Base-by-base conservation (phyloP, 495 filamentous ascomycete species). In the Neurospora sublineolata region DNA sequence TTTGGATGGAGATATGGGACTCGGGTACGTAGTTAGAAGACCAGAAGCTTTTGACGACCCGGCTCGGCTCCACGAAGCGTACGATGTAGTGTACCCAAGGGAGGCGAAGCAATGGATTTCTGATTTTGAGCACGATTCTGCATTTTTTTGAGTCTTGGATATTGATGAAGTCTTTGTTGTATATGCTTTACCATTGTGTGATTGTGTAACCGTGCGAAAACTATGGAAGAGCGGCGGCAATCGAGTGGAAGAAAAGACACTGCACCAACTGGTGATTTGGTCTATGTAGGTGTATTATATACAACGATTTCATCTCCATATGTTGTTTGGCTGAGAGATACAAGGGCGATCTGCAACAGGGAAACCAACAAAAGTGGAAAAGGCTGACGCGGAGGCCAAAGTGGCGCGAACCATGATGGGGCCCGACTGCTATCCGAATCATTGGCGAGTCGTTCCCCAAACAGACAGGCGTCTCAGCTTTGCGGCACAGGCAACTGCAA, bases 41-140 rank as follows among this genome's bases (percentile, higher is more conserved):
- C 91, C 0, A 90, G 90, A 76, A 91, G 92, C 90, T 92, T 92
- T 89, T 91, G 92, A 11, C 91, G 85, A 8, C 92, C 84, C 37
- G 92, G 81, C 37, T 90, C 52, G 27, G 52, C 27, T 64, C 52
- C 52, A 64, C 14, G 52, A 18, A 64, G 52, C 27, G 52, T 64
- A 64, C 52, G 52, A 30, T 33, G 27, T 64, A 64, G 52, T 64
- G 52, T 64, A 36, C 14, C 6, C 33, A 33, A 18, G 27, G 52
- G 52, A 33, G 27, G 52, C 2, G 2, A 33, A 33, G 27, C 27
- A 33, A 64, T 64, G 52, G 27, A 33, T 18, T 64, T 64, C 52
- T 10, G 14, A 33, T 36, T 30, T 60, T 60, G 27, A 60, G 23
- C 23, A 23, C 52, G 14, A 60, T 60, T 60, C 27, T 30, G 46